Evolutionary conservation across 371 early-diverging fungal species (phyloP).

Genomic region (Phascolomyces articulosus): DNA sequence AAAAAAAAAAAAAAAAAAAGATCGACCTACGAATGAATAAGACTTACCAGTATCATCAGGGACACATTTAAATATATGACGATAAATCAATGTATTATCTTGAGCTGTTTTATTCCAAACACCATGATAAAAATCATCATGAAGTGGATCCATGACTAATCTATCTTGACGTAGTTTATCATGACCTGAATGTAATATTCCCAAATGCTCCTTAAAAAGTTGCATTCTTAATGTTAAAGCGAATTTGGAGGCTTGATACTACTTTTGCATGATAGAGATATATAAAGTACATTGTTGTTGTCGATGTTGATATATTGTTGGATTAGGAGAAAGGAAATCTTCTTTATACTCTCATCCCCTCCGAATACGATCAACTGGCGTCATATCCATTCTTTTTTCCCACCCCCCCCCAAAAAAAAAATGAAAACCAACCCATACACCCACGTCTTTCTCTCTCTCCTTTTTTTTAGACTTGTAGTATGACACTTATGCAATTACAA

Average conservation of each 20-base stretch:
- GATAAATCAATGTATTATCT: slow-evolving; percentile 70
- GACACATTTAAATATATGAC: slow-evolving; percentile 80
- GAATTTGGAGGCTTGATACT: slow-evolving; percentile 71
- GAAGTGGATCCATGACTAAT: slow-evolving; percentile 74
- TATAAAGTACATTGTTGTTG: no score
- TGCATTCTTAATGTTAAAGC: slow-evolving; percentile 73
- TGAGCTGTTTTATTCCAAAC: slow-evolving; percentile 71
- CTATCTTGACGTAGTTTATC: slow-evolving; percentile 22
- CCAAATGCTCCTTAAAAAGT: slow-evolving; percentile 86
- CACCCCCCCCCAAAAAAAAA: no score
- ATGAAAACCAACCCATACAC: no score
- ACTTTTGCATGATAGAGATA: neutral
- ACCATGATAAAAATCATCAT: slow-evolving; percentile 59
- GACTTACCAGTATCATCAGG: slow-evolving; percentile 78
- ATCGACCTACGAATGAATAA: neutral
- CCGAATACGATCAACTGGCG: no score
- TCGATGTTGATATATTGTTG: neutral
- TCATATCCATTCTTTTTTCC: no score
- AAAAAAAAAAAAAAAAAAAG: neutral
- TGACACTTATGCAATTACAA: no score
- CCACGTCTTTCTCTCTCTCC: neutral
- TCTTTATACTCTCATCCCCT: no score
- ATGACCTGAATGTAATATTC: slow-evolving; percentile 46
- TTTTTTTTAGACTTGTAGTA: neutral
- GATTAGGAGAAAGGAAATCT: no score